Conservation (phyloP, 2,329 filamentous ascomycete genomes). For the Ophiostoma sp. region DNA sequence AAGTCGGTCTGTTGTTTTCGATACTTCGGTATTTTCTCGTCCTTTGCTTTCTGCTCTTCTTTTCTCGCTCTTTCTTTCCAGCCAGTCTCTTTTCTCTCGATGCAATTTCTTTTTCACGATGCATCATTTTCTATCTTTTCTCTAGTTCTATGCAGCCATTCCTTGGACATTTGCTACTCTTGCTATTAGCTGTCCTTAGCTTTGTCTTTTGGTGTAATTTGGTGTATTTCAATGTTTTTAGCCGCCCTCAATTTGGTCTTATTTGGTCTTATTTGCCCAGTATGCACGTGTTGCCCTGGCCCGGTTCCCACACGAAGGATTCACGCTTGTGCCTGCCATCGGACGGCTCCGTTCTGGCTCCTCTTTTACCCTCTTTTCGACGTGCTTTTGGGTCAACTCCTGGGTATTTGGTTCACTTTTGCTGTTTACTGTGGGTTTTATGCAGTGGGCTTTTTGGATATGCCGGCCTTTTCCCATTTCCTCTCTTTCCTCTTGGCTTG, state of each 20-base stretch:
- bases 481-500: neutral
- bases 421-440: neutral
- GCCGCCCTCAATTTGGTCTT: neutral
- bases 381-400: neutral
- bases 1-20: neutral
- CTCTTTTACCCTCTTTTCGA: neutral
- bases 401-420: too few species aligned
- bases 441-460: neutral
- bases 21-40: neutral
- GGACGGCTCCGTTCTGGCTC: neutral
- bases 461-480: neutral
- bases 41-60: neutral
- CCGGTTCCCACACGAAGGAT: neutral
- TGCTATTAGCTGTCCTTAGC: neutral
- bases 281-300: neutral
- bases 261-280: neutral
- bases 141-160: neutral
- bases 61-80: neutral
- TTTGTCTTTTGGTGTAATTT: neutral
- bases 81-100: too few species aligned
- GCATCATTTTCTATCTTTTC: neutral
- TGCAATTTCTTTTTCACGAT: conserved; percentile 1
- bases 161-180: neutral
- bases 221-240: neutral
- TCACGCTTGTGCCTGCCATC: neutral